A percentile compares a stretch with the other conserved stretches of the same genome.
Evolutionary conservation across 1,139 yeast genomes (phyloP).

Genomic region (Spathaspora sp.): DNA sequence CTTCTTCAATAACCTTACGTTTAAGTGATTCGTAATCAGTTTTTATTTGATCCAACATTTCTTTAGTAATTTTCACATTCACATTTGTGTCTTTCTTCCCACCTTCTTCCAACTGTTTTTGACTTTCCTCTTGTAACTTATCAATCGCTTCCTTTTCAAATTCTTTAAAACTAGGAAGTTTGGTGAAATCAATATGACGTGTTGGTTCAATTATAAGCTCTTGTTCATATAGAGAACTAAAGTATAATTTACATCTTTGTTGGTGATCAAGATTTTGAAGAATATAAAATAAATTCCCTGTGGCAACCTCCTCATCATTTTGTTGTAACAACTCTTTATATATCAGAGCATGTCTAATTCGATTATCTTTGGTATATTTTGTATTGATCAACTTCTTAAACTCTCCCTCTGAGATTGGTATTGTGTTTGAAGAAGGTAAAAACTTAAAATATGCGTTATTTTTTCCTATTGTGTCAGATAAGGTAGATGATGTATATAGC

Average conservation of each 20-base stretch:
- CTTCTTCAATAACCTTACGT: constrained; percentile 18
- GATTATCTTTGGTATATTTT: constrained; percentile 6
- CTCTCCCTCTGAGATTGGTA: not conserved
- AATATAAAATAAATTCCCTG: constrained; percentile 9
- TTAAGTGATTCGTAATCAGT: constrained; percentile 4
- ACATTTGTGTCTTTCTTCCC: constrained; percentile 2
- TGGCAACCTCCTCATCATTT: constrained; percentile 3
- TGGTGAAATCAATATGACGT: constrained; percentile 14
- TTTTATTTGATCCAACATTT: constrained; percentile 9
- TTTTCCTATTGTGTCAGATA: not conserved
- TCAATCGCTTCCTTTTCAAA: constrained; percentile 13
- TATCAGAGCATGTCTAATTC: constrained; percentile 3
- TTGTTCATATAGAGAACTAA: constrained; percentile 5
- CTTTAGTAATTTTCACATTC: constrained; percentile 9
- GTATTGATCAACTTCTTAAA: constrained; percentile 5
- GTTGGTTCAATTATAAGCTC: constrained; percentile 15
- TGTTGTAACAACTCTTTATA: constrained; percentile 5
- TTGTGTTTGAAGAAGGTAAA: not conserved
- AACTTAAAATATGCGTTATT: not conserved
- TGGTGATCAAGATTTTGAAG: constrained; percentile 7
- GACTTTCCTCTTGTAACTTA: constrained; percentile 3
- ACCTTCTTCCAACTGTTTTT: constrained; percentile 5
- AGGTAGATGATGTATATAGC: not conserved
- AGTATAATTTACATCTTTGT: constrained; percentile 16
- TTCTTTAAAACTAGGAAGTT: constrained; percentile 15